Percentiles rank a stretch among this genome's conserved stretches.
phyloP scores from a whole-genome alignment of 2,329 filamentous ascomycete species.

The Lithohypha guttulata region DNA sequence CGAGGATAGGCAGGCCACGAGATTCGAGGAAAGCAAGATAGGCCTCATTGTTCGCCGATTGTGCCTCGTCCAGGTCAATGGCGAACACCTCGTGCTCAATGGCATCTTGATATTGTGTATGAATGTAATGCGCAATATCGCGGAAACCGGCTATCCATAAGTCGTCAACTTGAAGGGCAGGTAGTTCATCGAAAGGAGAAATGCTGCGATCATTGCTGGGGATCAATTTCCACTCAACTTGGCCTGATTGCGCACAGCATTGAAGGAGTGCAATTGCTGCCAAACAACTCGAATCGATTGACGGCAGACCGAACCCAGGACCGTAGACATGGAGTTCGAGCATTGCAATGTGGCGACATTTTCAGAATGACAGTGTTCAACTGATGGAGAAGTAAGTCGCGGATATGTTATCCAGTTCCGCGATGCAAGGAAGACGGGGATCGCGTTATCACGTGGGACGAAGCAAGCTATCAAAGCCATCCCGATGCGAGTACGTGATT shows the following conservation, averaged over 20 bases:
- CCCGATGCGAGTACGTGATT: no score
- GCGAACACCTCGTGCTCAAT: constrained; percentile 39
- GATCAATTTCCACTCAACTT: constrained; percentile 57
- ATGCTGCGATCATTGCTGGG: constrained; percentile 62
- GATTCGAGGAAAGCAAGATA: constrained; percentile 60
- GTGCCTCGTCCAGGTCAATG: constrained; percentile 29
- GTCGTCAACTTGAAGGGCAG: constrained; percentile 45
- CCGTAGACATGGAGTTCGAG: constrained; percentile 70
- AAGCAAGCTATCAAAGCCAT: no score
- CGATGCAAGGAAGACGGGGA: no score
- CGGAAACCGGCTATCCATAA: constrained; percentile 44
- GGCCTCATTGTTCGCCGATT: constrained; percentile 35
- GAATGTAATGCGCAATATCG: constrained; percentile 43
- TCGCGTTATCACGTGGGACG: no score
- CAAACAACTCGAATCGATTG: constrained; percentile 83
- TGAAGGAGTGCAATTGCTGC: constrained; percentile 70
- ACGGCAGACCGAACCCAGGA: constrained; percentile 75
- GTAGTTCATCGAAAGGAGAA: constrained; percentile 53
- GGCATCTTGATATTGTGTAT: constrained; percentile 12
- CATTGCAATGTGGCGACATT: no score
- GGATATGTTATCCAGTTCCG: no score
- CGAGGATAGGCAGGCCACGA: constrained; percentile 65
- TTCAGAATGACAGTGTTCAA: no score
- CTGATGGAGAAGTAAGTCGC: no score
- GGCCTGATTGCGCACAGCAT: constrained; percentile 42